Evolutionary conservation across 2,329 filamentous ascomycete species (phyloP), one percentile per base, ranked within the genome.

Genomic region (Pseudocercospora crystallina): DNA sequence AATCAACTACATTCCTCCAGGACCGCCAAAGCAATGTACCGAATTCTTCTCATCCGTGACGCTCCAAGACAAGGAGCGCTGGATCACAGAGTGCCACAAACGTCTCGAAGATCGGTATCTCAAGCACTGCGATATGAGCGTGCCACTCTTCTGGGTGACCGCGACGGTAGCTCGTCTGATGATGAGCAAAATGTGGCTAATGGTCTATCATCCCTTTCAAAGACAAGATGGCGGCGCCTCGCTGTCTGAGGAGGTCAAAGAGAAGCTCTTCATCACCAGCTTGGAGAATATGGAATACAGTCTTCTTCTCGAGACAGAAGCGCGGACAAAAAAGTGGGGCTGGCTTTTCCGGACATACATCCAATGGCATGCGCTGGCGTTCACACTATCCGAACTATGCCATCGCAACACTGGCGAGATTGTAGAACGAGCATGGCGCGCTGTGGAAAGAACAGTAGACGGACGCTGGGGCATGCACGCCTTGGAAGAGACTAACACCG

Each of bases 281-380:
- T 78, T 91, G 20, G 87, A 91, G 61, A 83, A 90, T 20, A 79
- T 90, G 40, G 87, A 91, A 66, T 84, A 87, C 64, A 81, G 81
- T 13, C 74, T 84, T 42, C 75, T 87, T 1, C 71, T 90, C 11
- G 82, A 86, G 60, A 81, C 77, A 0, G 84, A 89, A 59, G 73
- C 76, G 32, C 73, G 77, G 10, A 85, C 80, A 0, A 73, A 77
- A 60, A 80, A 82, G 61, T 86, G 83, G 83, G 76, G 78, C 34
- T 86, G 83, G 83, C 72, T 85, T 0, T 84, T 84, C 70, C 73
- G 75, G 15, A 84, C 81, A 1, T 83, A 85, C 50, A 78, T 83
- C 58, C 83, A 85, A 61, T 86, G 82, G 82, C 81, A 84, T 61
- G 79, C 81, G 2, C 73, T 85, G 33, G 81, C 81, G 1, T 84